These are phyloP conservation scores for Phaeosphaeriaceae sp. DNA, from an alignment of 2,329 filamentous ascomycete genomes.

Conservation along the genomic window DNA sequence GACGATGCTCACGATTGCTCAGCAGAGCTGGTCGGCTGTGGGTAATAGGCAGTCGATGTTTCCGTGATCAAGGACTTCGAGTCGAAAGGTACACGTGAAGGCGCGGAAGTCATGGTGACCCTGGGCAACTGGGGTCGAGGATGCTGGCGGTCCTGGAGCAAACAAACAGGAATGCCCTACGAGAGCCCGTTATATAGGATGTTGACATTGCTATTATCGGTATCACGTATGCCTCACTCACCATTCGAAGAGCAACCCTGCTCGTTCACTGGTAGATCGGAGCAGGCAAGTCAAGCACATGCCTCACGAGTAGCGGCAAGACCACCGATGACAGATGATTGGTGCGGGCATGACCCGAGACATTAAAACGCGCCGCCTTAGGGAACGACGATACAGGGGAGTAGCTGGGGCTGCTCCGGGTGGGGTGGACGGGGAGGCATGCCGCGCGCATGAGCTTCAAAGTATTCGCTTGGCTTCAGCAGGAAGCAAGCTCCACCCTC, in stretches of 20 bases:
- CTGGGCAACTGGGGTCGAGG: no score
- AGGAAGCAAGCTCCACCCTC: background rate
- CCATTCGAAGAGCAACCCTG: background rate
- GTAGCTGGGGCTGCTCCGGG: background rate
- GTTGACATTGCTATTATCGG: no score
- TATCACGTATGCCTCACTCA: background rate
- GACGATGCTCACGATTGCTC: background rate
- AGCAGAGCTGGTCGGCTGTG: background rate
- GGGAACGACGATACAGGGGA: background rate
- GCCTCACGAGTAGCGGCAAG: background rate
- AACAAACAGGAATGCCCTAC: no score
- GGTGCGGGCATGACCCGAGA: background rate
- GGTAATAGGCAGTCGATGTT: background rate
- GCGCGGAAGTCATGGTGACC: background rate
- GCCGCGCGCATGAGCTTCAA: background rate
- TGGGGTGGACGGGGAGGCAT: background rate
- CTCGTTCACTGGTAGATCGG: background rate
- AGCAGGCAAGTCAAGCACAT: background rate
- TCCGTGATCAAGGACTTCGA: background rate
- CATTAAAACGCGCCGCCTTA: background rate
- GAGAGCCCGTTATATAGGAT: background rate
- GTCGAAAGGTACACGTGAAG: no score
- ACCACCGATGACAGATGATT: background rate
- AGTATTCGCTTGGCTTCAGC: background rate
- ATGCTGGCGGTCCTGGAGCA: no score